Evolutionary conservation across 1,284 basidiomycete species (phyloP), one percentile per base, ranked within the genome.

Genomic region (Rhodotorula sp.): DNA sequence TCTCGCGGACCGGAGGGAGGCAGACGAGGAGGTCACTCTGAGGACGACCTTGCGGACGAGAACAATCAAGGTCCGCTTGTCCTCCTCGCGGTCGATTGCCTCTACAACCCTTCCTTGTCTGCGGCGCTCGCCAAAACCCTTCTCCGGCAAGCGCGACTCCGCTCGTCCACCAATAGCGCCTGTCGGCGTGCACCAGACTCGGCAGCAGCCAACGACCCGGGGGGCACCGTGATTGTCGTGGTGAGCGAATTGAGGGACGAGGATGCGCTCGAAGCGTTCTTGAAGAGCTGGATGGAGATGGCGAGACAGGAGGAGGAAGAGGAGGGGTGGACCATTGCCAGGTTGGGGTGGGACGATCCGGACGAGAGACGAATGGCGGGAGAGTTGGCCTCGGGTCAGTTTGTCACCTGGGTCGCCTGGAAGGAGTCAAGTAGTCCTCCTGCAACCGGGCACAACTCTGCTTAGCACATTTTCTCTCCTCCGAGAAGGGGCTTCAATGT

Each of bases 81-180:
- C 6, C 68, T 77, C 58, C 30, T 77, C 42, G 73, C 73, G 4
- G 51, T 60, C 17, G 76, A 77, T 45, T 76, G 75, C 44, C 60
- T 77, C 51, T 77, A 75, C 73, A 76, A 77, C 62, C 73, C 75
- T 8, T 54, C 64, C 2, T 63, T 77, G 12, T 60, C 71, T 0
- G 58, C 48, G 0, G 66, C 74, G 12, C 68, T 77, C 7, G 66
- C 69, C 2, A 66, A 62, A 2, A 72, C 74, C 15, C 65, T 77
- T 44, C 45, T 67, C 4, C 56, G 57, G 4, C 57, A 54, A n/a
- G 45, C 76, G 10, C 48, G 48, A 1, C n/a, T 8, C 0, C 22
- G 51, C 48, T 18, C 37, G 10, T 14, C 37, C 37, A 2, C 37
- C 37, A 42, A 42, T 10, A 42, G 14, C 8, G 37, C 37, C 37